These are phyloP conservation scores for Oldenlandia corymbosa DNA, from an alignment of 257 asterid species.

Conservation along the genomic window DNA sequence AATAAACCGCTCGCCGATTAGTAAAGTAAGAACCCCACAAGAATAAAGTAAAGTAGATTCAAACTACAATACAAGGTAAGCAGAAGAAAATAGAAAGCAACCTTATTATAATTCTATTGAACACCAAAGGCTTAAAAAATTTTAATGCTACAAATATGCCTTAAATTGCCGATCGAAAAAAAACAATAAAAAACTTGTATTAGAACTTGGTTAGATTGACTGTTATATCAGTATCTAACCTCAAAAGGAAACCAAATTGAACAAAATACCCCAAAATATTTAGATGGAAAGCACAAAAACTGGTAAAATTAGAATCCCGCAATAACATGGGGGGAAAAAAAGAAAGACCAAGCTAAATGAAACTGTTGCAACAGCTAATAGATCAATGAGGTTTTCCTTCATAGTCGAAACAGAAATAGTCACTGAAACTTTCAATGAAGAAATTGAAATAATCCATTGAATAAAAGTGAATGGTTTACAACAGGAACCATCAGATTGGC, in stretches of 20 bases:
- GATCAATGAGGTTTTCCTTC: not conserved
- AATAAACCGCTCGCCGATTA: not conserved
- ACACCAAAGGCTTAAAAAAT: not conserved
- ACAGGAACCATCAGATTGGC: not conserved
- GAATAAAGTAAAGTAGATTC: not conserved
- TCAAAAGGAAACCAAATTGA: not conserved
- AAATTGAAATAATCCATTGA: too few relatives aligned
- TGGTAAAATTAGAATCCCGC: not conserved
- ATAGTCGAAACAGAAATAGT: not conserved
- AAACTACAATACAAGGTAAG: not conserved
- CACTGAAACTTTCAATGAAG: too few relatives aligned
- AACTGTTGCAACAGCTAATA: not conserved
- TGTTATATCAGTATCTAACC: not conserved
- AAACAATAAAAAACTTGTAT: too few relatives aligned
- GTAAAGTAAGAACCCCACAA: not conserved
- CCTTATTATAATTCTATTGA: not conserved
- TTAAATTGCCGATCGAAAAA: too few relatives aligned
- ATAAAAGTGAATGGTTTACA: not conserved
- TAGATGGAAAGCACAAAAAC: too few relatives aligned
- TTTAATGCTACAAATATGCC: not conserved
- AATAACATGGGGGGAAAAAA: not conserved
- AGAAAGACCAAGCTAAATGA: not conserved
- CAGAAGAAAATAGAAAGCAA: not conserved
- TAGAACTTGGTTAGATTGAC: too few relatives aligned
- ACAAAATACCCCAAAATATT: not conserved